These are phyloP conservation scores for Keithomyces neogunnii DNA, from an alignment of 2,329 filamentous ascomycete species.

Conservation along the genomic window DNA sequence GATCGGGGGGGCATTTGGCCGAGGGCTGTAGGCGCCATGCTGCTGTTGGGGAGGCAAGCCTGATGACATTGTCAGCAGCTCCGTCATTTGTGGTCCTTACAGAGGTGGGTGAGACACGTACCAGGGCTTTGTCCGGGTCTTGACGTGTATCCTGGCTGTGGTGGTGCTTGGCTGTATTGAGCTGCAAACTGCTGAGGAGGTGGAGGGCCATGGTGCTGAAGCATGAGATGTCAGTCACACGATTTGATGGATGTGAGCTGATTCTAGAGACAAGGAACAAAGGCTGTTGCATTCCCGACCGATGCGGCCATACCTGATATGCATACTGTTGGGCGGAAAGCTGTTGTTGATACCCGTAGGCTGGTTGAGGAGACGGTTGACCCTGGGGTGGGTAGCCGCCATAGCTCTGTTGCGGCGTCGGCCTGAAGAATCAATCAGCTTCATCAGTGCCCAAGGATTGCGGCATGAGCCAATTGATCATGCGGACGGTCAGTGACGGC, in stretches of 20 bases:
- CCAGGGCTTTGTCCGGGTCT: constrained; percentile 35
- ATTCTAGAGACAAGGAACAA: not conserved
- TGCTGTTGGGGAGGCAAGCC: constrained; percentile 11
- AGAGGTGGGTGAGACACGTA: not conserved
- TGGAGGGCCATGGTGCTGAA: constrained; percentile 21
- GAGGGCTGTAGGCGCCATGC: constrained; percentile 7
- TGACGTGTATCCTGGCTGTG: constrained; percentile 38
- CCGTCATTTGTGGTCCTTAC: too few species aligned
- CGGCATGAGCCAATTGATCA: not conserved
- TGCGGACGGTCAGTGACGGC: not conserved
- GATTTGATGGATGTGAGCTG: not conserved
- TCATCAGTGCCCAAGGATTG: not conserved
- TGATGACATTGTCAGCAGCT: constrained; percentile 1
- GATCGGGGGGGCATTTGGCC: constrained; percentile 41
- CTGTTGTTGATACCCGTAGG: constrained; percentile 34
- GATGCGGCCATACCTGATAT: constrained; percentile 18
- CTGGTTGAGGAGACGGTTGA: constrained; percentile 39
- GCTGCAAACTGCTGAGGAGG: constrained; percentile 23
- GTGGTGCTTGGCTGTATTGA: constrained; percentile 20
- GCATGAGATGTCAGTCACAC: not conserved
- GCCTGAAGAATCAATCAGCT: constrained; percentile 1
- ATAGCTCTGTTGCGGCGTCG: constrained; percentile 9
- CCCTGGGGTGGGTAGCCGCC: constrained; percentile 36
- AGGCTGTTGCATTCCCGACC: not conserved
- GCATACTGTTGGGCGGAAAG: constrained; percentile 34